phyloP scores from a whole-genome alignment of 768 basidiomycete species.

The Amanita brunnescens region DNA sequence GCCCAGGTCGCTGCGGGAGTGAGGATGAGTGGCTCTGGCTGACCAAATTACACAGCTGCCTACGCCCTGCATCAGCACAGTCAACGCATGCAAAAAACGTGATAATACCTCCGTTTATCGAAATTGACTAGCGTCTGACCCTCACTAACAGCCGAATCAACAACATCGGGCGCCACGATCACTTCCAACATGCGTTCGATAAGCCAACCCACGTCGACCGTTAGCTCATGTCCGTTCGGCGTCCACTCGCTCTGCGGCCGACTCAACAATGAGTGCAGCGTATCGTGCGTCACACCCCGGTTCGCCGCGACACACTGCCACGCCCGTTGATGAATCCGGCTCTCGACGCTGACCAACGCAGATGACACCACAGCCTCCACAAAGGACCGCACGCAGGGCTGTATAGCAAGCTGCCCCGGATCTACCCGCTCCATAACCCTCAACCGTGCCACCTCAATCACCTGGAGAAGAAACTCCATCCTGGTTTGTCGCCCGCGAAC shows the following conservation, averaged over 20 bases:
- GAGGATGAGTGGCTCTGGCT: constrained; percentile 40
- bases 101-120: constrained; percentile 67
- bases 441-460: constrained; percentile 65
- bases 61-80: constrained; percentile 21
- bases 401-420: constrained; percentile 35
- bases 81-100: background rate
- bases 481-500: constrained; percentile 55
- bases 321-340: constrained; percentile 66
- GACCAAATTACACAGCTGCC: constrained; percentile 62
- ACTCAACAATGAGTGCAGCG: constrained; percentile 46
- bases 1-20: constrained; percentile 31
- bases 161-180: constrained; percentile 62
- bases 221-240: constrained; percentile 34
- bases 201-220: constrained; percentile 76
- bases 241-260: constrained; percentile 38
- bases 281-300: constrained; percentile 56
- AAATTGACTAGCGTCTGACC: constrained; percentile 63
- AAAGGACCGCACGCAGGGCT: constrained; percentile 68
- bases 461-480: constrained; percentile 64
- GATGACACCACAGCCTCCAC: constrained; percentile 70
- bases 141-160: constrained; percentile 46
- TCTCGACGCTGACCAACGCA: constrained; percentile 72
- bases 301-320: constrained; percentile 67
- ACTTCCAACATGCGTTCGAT: constrained; percentile 77
- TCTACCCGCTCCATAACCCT: constrained; percentile 39